A percentile compares a stretch with the other conserved stretches of the same genome.
These are phyloP conservation scores for Plasmodium falciparum DNA, from an alignment of 169 alveolate species.

Conservation along the genomic window DNA sequence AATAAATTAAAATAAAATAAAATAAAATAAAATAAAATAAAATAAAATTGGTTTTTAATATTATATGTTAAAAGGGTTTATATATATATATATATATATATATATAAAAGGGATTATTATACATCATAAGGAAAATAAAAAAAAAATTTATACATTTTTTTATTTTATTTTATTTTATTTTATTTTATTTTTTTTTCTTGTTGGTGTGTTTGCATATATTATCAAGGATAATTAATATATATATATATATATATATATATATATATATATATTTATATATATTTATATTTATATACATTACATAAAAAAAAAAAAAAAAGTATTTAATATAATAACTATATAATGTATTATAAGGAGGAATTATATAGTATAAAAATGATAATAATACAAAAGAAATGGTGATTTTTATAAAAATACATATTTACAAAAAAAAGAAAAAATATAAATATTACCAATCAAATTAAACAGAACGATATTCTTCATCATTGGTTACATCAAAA, in stretches of 20 bases:
- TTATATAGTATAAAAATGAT: not conserved
- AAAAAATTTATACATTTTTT: too few species aligned
- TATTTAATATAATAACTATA: not conserved
- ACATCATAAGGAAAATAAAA: too few species aligned
- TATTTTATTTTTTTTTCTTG: too few species aligned
- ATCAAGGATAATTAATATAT: not conserved
- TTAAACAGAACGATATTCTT: constrained; percentile 74
- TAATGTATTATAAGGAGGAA: not conserved
- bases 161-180: too few species aligned
- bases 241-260: too few species aligned
- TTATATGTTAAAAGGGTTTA: too few species aligned
- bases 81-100: not conserved
- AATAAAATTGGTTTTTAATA: too few species aligned
- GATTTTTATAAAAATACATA: constrained; percentile 8
- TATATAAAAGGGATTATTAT: too few species aligned
- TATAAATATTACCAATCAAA: not conserved
- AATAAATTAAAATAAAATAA: too few species aligned
- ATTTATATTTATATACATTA: not conserved
- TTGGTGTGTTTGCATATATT: too few species aligned
- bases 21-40: too few species aligned
- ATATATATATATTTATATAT: not conserved
- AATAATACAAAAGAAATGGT: not conserved
- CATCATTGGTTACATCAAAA: constrained; percentile 56
- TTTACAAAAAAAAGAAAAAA: constrained; percentile 21
- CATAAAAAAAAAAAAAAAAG: not conserved